A percentile compares a stretch with the other conserved stretches of the same genome.
phyloP scores from a whole-genome alignment of 139 green algal genomes.

The Closterium sp. region DNA sequence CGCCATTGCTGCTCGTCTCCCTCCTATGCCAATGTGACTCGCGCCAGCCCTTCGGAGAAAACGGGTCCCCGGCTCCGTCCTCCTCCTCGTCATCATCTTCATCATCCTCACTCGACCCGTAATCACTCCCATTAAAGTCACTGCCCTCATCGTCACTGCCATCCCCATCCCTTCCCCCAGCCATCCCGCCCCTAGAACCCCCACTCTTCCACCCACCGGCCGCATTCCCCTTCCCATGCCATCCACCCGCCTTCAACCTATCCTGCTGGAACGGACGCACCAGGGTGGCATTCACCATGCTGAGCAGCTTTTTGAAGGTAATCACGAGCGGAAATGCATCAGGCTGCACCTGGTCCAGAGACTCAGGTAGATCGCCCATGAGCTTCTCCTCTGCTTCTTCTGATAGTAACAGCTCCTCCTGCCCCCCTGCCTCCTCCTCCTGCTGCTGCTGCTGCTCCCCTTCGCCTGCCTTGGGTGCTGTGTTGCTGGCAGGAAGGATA shows the following conservation, averaged over 20 bases:
- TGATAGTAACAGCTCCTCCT: slow-evolving; percentile 14
- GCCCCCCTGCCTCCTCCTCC: not conserved
- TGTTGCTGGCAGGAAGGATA: not conserved
- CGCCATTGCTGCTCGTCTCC: not conserved
- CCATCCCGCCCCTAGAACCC: not conserved
- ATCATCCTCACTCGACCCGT: not conserved
- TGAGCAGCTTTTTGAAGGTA: slow-evolving; percentile 61
- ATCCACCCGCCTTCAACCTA: not conserved
- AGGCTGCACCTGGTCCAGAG: slow-evolving; percentile 9
- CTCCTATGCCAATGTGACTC: not conserved
- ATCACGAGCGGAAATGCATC: slow-evolving; percentile 77
- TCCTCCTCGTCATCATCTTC: not conserved
- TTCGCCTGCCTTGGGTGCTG: not conserved
- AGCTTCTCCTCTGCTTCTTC: slow-evolving; percentile 13
- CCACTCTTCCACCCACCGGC: not conserved
- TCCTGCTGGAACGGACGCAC: slow-evolving; percentile 59
- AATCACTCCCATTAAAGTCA: not conserved
- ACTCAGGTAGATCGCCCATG: slow-evolving; percentile 28
- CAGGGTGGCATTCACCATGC: slow-evolving; percentile 68
- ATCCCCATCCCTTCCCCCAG: not conserved
- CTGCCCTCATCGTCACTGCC: not conserved
- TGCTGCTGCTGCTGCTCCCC: not conserved
- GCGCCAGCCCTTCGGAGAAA: not conserved
- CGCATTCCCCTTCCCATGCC: not conserved
- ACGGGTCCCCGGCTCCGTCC: not conserved